Percentiles rank a stretch among this genome's conserved stretches.
phyloP scores from a whole-genome alignment of 2,329 filamentous ascomycete species.

The Aspergillus costaricaensis region DNA sequence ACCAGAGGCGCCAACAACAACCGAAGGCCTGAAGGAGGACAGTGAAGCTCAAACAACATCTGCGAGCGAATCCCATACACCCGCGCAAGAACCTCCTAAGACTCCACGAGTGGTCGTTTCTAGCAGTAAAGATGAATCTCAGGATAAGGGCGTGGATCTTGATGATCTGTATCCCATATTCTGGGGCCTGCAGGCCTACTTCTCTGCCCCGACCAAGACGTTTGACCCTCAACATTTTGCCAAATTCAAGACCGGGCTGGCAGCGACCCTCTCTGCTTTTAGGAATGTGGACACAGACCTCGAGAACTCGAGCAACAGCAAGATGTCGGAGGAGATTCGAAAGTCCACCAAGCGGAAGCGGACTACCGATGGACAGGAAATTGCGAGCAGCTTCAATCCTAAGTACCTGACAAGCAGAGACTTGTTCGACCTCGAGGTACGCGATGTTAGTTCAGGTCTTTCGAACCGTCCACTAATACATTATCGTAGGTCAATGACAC shows the following conservation, averaged over 20 bases:
- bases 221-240: constrained; percentile 72
- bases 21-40: constrained; percentile 34
- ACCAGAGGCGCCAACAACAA: constrained; percentile 36
- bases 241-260: constrained; percentile 63
- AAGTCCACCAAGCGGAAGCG: constrained; percentile 71
- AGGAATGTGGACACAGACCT: constrained; percentile 68
- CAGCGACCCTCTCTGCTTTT: constrained; percentile 71
- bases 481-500: constrained; percentile 76
- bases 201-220: constrained; percentile 83
- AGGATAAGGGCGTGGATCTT: constrained; percentile 59
- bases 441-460: constrained; percentile 18
- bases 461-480: constrained; percentile 25
- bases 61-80: constrained; percentile 18
- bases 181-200: constrained; percentile 89
- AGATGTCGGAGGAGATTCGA: constrained; percentile 63
- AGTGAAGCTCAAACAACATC: constrained; percentile 24
- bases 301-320: constrained; percentile 63
- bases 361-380: constrained; percentile 61
- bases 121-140: constrained; percentile 20
- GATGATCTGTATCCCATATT: constrained; percentile 85
- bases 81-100: constrained; percentile 17
- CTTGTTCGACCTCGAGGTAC: constrained; percentile 89
- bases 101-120: constrained; percentile 32
- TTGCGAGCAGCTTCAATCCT: constrained; percentile 81
- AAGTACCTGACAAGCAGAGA: constrained; percentile 98